Percentiles rank a stretch among this genome's conserved stretches.
phyloP scores from a whole-genome alignment of 176 grass and related monocot species.

The Ensete glaucum region DNA sequence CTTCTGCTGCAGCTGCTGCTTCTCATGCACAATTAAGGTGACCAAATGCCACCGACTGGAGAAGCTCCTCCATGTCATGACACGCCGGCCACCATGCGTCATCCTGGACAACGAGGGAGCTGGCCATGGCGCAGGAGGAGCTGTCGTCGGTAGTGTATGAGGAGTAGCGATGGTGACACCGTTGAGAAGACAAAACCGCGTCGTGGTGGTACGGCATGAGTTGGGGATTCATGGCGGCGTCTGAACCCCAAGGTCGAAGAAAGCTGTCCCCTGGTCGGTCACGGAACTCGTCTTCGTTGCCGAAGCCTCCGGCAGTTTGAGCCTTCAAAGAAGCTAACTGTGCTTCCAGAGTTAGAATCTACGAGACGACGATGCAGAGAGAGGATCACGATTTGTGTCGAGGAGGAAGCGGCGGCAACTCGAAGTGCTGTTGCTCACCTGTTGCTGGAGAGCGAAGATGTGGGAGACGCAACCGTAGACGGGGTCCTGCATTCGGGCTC shows the following conservation, averaged over 20 bases:
- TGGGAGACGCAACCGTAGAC: constrained; percentile 79
- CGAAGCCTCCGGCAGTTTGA: constrained; percentile 33
- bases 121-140: constrained; percentile 23
- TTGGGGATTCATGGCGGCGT: constrained; percentile 38
- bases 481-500: constrained; percentile 70
- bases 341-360: constrained; percentile 82
- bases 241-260: constrained; percentile 24
- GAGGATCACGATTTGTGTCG: background rate
- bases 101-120: constrained; percentile 16
- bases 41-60: constrained; percentile 49
- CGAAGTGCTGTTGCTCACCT: constrained; percentile 35
- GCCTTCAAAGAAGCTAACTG: constrained; percentile 55
- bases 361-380: background rate
- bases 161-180: constrained; percentile 14
- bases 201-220: constrained; percentile 27
- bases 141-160: constrained; percentile 12
- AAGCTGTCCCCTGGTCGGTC: constrained; percentile 16
- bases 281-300: constrained; percentile 23
- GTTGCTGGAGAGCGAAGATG: constrained; percentile 87
- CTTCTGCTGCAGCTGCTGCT: too few relatives aligned
- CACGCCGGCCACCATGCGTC: constrained; percentile 21
- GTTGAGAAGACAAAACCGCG: constrained; percentile 33
- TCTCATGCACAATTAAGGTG: constrained; percentile 53
- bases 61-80: constrained; percentile 54
- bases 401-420: background rate